phyloP scores from a whole-genome alignment of 768 basidiomycete species.

The Chalciporus pseudorubinellus region DNA sequence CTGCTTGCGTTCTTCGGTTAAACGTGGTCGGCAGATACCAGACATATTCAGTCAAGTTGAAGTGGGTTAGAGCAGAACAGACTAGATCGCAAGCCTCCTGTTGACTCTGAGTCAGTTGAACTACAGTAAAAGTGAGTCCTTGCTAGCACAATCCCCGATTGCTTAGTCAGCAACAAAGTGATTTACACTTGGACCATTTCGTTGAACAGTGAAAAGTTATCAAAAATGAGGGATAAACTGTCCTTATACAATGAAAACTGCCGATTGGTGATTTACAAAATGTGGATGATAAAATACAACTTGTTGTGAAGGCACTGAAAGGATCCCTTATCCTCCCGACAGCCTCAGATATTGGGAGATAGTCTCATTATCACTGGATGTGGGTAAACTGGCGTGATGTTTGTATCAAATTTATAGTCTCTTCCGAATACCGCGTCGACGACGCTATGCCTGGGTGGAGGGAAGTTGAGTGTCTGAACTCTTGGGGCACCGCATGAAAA shows the following conservation, averaged over 20 bases:
- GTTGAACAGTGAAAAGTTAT: not conserved
- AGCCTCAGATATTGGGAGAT: not conserved
- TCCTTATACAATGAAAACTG: not conserved
- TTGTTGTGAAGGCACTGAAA: not conserved
- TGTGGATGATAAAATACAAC: no score
- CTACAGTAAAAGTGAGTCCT: not conserved
- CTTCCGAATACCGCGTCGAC: conserved; percentile 11
- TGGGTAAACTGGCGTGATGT: conserved; percentile 19
- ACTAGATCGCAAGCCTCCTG: not conserved
- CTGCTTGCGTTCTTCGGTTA: conserved; percentile 96
- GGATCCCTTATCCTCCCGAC: no score
- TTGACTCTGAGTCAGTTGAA: conserved; percentile 21
- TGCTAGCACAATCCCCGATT: not conserved
- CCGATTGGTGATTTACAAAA: not conserved
- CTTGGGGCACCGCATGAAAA: not conserved
- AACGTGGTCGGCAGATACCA: conserved; percentile 88
- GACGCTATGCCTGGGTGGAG: conserved; percentile 18
- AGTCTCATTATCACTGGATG: conserved; percentile 4
- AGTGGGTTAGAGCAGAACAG: conserved; percentile 1
- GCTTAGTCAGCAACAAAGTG: conserved; percentile 5
- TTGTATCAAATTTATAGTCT: conserved; percentile 21
- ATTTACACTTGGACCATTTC: no score
- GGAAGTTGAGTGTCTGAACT: not conserved
- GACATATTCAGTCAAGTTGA: conserved; percentile 51
- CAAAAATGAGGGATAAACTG: not conserved